phyloP scores from a whole-genome alignment of 495 filamentous ascomycete species.

The Cudoniella acicularis region DNA sequence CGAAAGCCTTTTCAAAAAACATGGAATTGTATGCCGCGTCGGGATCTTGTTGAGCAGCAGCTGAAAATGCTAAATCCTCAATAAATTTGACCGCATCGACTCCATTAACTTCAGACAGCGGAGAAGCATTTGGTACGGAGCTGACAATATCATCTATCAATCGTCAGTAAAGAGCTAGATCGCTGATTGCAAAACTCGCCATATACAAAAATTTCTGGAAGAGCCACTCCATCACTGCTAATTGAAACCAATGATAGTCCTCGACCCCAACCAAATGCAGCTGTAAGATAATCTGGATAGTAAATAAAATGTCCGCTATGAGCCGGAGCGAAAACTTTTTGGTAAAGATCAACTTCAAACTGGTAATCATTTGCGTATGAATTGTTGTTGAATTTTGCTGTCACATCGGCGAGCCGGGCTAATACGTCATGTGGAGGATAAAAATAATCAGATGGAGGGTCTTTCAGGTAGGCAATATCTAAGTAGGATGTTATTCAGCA shows the following conservation, averaged over 20 bases:
- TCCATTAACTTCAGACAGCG: constrained; percentile 10
- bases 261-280: constrained; percentile 29
- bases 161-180: constrained; percentile 13
- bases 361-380: constrained; percentile 38
- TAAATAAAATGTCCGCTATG: constrained; percentile 40
- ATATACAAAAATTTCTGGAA: constrained; percentile 34
- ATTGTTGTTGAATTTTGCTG: constrained; percentile 28
- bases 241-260: constrained; percentile 32
- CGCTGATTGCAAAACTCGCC: constrained; percentile 23
- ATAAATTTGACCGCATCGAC: constrained; percentile 3
- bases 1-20: constrained; percentile 23
- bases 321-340: constrained; percentile 28
- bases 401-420: constrained; percentile 29
- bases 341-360: constrained; percentile 31
- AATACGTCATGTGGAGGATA: constrained; percentile 37
- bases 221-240: constrained; percentile 27
- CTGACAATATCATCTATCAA: constrained; percentile 5
- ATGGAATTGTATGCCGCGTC: constrained; percentile 42
- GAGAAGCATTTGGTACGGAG: constrained; percentile 1
- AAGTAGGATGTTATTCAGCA: background rate
- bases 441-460: constrained; percentile 36
- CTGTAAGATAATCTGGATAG: constrained; percentile 34
- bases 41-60: constrained; percentile 23
- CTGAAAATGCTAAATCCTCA: background rate
- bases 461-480: constrained; percentile 32